These are phyloP conservation scores for Ulota crispa DNA, from an alignment of 225 moss, liverwort and hornwort species.

Conservation along the genomic window DNA sequence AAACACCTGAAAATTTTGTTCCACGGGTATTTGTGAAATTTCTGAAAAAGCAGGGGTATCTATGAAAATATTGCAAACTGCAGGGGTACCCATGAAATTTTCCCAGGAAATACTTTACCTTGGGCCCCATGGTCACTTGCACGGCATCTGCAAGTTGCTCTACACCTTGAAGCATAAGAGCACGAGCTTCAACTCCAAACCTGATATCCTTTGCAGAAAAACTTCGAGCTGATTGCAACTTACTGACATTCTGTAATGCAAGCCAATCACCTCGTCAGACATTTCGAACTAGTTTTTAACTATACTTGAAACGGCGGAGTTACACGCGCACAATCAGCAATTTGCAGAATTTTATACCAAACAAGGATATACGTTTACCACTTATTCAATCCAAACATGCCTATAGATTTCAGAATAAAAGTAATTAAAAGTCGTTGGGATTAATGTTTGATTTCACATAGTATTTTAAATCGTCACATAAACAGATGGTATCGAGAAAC, in stretches of 20 bases:
- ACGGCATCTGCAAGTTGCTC: slow-evolving; percentile 98
- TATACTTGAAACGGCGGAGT: not conserved
- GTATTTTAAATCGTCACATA: not conserved
- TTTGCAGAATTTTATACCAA: not conserved
- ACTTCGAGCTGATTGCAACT: slow-evolving; percentile 53
- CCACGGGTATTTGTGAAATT: too few species aligned
- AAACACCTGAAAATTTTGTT: too few species aligned
- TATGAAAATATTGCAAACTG: too few species aligned
- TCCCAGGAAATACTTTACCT: slow-evolving; percentile 54
- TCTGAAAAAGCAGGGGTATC: too few species aligned
- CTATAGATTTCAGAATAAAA: not conserved
- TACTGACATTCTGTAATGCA: slow-evolving; percentile 49
- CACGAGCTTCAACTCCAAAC: slow-evolving; percentile 89
- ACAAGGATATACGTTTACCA: not conserved
- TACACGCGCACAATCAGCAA: not conserved
- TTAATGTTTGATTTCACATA: not conserved
- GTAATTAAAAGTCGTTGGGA: not conserved
- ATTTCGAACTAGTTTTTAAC: not conserved
- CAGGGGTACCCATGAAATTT: too few species aligned
- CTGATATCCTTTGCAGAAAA: slow-evolving; percentile 91
- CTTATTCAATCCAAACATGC: not conserved
- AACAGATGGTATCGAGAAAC: not conserved
- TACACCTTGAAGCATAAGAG: slow-evolving; percentile 94
- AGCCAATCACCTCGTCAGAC: not conserved
- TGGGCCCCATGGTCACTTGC: slow-evolving; percentile 99